phyloP scores from a whole-genome alignment of 2,329 filamentous ascomycete genomes.

The Leptosphaerulina australis region DNA sequence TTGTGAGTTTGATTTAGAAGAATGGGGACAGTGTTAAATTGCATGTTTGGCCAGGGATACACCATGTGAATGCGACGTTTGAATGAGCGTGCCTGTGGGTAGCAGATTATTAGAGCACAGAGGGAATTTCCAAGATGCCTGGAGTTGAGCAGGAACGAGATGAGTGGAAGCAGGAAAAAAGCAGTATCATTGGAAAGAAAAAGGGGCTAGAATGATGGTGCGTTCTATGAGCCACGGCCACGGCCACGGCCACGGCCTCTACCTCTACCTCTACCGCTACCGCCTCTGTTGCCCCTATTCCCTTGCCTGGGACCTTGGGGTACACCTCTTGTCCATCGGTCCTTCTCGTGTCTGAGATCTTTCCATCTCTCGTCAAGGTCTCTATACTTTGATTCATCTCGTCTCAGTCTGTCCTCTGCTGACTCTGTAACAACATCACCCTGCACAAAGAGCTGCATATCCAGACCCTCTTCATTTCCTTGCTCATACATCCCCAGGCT shows the following conservation, averaged over 20 bases:
- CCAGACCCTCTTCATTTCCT: conserved; percentile 35
- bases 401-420: conserved; percentile 18
- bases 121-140: conserved; percentile 1
- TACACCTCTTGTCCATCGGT: conserved; percentile 27
- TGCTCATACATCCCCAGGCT: conserved; percentile 57
- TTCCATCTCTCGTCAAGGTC: conserved; percentile 51
- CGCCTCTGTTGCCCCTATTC: conserved; percentile 18
- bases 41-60: conserved; percentile 52
- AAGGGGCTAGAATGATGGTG: background rate
- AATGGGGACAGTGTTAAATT: conserved; percentile 53
- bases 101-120: background rate
- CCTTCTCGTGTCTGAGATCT: conserved; percentile 33
- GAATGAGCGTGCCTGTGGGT: conserved; percentile 6
- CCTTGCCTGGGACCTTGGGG: conserved; percentile 18
- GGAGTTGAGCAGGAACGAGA: background rate
- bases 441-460: conserved; percentile 51
- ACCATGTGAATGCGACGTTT: conserved; percentile 9
- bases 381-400: conserved; percentile 17
- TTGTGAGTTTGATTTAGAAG: conserved; percentile 50
- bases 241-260: conserved; percentile 4
- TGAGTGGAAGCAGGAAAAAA: background rate
- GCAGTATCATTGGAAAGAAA: background rate
- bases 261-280: conserved; percentile 21
- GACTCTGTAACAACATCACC: conserved; percentile 40
- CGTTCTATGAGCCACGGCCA: conserved; percentile 1